Conservation (phyloP, 352 stramenopile species). For the Pythium periplocum region DNA sequence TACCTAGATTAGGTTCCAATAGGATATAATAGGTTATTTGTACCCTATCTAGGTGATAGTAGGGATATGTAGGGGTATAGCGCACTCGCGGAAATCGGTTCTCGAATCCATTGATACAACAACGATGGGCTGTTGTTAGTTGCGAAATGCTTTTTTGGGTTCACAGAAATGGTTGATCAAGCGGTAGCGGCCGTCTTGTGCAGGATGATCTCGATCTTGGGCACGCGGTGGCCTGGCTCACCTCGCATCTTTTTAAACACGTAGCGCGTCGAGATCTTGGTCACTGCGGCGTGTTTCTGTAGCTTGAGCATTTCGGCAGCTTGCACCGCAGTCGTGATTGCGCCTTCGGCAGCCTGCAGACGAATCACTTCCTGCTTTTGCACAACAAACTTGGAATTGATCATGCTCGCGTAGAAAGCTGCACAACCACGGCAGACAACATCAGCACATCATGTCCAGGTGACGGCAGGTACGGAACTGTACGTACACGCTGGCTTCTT, state of each 20-base stretch:
- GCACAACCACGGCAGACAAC: neutral
- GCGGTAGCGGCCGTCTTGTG: conserved; percentile 30
- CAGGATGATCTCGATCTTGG: conserved; percentile 66
- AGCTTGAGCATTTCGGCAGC: conserved; percentile 57
- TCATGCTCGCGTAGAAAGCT: conserved; percentile 81
- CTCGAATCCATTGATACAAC: too few species aligned
- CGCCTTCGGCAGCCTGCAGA: conserved; percentile 57
- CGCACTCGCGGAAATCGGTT: too few species aligned
- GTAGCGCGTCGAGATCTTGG: conserved; percentile 73
- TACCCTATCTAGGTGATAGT: too few species aligned
- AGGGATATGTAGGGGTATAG: too few species aligned
- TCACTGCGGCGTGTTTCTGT: conserved; percentile 48
- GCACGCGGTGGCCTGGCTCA: conserved; percentile 49
- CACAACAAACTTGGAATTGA: conserved; percentile 72
- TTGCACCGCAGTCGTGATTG: conserved; percentile 73
- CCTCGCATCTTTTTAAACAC: conserved; percentile 47
- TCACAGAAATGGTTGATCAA: neutral
- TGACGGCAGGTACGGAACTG: too few species aligned
- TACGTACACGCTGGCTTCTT: conserved; percentile 58
- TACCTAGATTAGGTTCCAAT: too few species aligned
- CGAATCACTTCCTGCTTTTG: conserved; percentile 62
- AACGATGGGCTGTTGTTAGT: too few species aligned
- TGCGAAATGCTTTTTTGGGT: too few species aligned
- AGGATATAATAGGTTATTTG: too few species aligned
- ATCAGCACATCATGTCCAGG: too few species aligned